Conservation (phyloP, 345 rosid species). For the Salix koriyanagi region DNA sequence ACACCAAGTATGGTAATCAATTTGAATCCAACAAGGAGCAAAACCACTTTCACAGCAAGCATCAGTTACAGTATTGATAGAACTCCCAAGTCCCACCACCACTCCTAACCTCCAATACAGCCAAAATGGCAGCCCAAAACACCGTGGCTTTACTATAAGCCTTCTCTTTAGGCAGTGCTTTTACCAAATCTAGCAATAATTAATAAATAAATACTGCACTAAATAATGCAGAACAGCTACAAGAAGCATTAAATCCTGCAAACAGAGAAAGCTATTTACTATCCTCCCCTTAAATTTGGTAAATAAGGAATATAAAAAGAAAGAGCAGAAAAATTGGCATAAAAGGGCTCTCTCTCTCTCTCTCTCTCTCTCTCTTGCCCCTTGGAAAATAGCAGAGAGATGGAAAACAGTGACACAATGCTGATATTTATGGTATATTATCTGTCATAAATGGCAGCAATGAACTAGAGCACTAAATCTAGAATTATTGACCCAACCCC, state of each 20-base stretch:
- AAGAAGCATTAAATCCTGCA: background rate
- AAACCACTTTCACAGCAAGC: constrained; percentile 1
- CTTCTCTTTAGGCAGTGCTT: constrained; percentile 14
- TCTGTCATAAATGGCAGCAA: too few species aligned
- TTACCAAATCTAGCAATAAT: constrained; percentile 2
- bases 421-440: too few species aligned
- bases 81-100: background rate
- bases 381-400: too few species aligned
- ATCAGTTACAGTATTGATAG: background rate
- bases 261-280: background rate
- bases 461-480: too few species aligned
- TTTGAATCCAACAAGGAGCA: background rate
- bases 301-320: background rate
- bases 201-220: background rate
- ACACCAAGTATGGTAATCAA: background rate
- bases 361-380: too few species aligned
- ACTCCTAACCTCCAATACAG: background rate
- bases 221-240: background rate
- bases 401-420: too few species aligned
- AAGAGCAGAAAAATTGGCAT: background rate
- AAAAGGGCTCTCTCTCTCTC: background rate
- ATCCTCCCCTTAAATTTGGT: background rate
- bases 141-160: background rate
- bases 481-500: too few species aligned
- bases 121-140: background rate